phyloP scores from a whole-genome alignment of 495 filamentous ascomycete genomes.

The Aspergillus affinis region DNA sequence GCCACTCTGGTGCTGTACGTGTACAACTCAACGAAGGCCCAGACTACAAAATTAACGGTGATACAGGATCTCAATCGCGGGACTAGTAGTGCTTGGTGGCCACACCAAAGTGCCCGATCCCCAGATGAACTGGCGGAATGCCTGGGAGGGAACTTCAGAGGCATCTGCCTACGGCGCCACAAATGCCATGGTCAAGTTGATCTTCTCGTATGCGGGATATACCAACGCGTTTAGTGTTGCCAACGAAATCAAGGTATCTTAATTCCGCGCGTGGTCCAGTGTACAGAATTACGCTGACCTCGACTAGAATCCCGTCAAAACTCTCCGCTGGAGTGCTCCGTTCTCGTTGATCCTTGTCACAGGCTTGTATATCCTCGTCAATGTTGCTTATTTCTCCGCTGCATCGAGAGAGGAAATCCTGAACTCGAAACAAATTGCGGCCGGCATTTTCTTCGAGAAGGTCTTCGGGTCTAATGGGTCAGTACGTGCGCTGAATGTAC shows the following conservation, averaged over 20 bases:
- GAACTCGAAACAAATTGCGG: constrained; percentile 53
- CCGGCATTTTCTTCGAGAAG: constrained; percentile 59
- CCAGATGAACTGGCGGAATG: constrained; percentile 54
- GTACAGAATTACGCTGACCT: not conserved
- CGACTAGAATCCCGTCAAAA: constrained; percentile 55
- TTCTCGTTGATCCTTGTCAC: constrained; percentile 51
- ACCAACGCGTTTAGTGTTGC: constrained; percentile 63
- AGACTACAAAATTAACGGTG: not conserved
- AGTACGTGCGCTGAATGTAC: constrained; percentile 54
- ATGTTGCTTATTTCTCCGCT: constrained; percentile 62
- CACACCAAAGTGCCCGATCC: constrained; percentile 55
- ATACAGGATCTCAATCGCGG: constrained; percentile 52
- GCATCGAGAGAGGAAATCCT: constrained; percentile 54
- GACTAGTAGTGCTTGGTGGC: constrained; percentile 61
- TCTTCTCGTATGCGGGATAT: constrained; percentile 64
- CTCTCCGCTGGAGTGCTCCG: constrained; percentile 50
- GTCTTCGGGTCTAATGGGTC: constrained; percentile 57
- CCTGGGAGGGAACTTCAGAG: constrained; percentile 51
- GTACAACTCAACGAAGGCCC: not conserved
- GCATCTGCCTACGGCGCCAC: constrained; percentile 55
- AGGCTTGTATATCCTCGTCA: constrained; percentile 58
- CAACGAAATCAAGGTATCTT: constrained; percentile 59
- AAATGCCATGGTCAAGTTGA: constrained; percentile 60
- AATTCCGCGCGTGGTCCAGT: constrained; percentile 9
- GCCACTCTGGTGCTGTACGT: constrained; percentile 53